These are phyloP conservation scores for Gastrolobium villosum DNA, from an alignment of 306 rosid species.

Conservation along the genomic window DNA sequence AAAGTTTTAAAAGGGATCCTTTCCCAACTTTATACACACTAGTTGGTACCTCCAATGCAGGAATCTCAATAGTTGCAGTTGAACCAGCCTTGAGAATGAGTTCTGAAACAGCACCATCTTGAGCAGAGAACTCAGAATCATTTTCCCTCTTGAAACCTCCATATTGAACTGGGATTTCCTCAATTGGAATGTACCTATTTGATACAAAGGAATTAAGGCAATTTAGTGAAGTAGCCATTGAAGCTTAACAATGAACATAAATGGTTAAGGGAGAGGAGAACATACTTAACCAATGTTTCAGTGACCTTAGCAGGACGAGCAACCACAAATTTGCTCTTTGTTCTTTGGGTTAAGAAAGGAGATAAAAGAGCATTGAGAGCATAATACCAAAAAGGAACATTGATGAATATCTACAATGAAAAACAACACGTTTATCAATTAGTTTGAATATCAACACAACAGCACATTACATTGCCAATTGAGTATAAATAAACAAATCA, in stretches of 20 bases:
- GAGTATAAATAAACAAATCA: background rate
- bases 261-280: background rate
- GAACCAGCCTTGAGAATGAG: constrained; percentile 60
- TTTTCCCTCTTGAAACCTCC: constrained; percentile 67
- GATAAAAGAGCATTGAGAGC: constrained; percentile 61
- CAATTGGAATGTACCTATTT: constrained; percentile 62
- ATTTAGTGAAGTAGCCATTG: background rate
- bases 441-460: constrained; percentile 3
- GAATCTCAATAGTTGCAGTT: constrained; percentile 60
- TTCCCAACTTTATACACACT: no score
- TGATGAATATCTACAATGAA: constrained; percentile 63
- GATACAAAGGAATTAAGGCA: background rate
- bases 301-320: constrained; percentile 63
- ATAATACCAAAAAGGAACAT: constrained; percentile 71
- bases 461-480: background rate
- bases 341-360: constrained; percentile 67
- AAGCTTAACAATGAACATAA: background rate
- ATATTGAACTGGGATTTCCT: constrained; percentile 58
- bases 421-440: constrained; percentile 27
- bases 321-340: constrained; percentile 65
- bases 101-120: constrained; percentile 54
- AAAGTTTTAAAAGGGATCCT: no score
- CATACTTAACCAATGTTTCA: constrained; percentile 62
- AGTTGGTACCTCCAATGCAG: constrained; percentile 57
- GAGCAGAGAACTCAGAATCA: constrained; percentile 51